Conservation (phyloP, 805 yeast species). For the Wickerhamomyces chaumierensis region DNA sequence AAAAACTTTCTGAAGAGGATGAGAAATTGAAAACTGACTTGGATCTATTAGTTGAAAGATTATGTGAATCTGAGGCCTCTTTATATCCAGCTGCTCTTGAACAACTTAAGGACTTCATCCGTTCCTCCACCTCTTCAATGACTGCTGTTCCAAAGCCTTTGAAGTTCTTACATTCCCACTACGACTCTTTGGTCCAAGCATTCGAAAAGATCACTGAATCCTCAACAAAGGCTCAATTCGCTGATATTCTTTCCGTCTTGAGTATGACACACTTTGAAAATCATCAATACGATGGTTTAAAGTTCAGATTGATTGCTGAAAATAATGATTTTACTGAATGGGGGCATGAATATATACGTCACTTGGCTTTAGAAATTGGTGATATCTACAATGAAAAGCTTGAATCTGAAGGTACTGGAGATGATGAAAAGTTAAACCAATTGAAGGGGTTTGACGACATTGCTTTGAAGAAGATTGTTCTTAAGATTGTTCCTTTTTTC, state of each 20-base stretch:
- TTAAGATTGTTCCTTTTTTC: constrained; percentile 79
- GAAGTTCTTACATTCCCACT: constrained; percentile 87
- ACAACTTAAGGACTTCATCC: constrained; percentile 64
- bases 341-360: constrained; percentile 98
- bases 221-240: constrained; percentile 43
- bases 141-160: constrained; percentile 99
- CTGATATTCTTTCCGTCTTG: constrained; percentile 84
- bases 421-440: constrained; percentile 2
- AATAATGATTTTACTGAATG: constrained; percentile 61
- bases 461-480: constrained; percentile 51
- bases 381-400: constrained; percentile 58
- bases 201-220: constrained; percentile 56
- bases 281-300: constrained; percentile 68
- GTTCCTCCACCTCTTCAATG: constrained; percentile 95
- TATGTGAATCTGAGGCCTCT: constrained; percentile 38
- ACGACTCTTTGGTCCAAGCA: constrained; percentile 51
- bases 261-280: constrained; percentile 90
- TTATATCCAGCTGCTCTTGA: constrained; percentile 52
- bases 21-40: constrained; percentile 76
- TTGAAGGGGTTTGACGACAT: constrained; percentile 18
- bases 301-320: constrained; percentile 59
- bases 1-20: constrained; percentile 90
- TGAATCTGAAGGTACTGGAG: constrained; percentile 24
- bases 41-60: constrained; percentile 75
- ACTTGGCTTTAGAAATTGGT: constrained; percentile 90